Evolutionary conservation across 352 stramenopile genomes (phyloP).

Genomic region (Phytopythium montanum): DNA sequence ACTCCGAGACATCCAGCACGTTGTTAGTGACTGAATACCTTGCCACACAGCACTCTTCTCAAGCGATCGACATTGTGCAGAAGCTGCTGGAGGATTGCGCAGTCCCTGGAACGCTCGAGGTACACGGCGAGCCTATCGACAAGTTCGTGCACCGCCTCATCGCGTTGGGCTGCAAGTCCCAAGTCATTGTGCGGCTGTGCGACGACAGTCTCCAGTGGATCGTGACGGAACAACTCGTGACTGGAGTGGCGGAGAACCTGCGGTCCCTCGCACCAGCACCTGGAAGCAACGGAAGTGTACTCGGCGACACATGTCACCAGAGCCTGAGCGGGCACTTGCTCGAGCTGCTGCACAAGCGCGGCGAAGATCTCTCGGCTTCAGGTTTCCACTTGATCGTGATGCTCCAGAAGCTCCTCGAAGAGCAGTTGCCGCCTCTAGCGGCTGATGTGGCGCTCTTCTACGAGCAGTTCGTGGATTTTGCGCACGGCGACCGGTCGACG

Average conservation of each 20-base stretch:
- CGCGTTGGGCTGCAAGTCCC: slow-evolving; percentile 27
- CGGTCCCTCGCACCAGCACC: slow-evolving; percentile 2
- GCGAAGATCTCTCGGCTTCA: slow-evolving; percentile 31
- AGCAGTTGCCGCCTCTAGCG: neutral
- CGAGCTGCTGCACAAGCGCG: slow-evolving; percentile 25
- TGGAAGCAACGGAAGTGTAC: slow-evolving; percentile 11
- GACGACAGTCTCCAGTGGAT: slow-evolving; percentile 68
- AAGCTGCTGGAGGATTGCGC: slow-evolving; percentile 35
- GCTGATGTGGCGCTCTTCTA: slow-evolving; percentile 22
- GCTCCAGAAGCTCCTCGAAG: slow-evolving; percentile 27
- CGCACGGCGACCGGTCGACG: slow-evolving; percentile 16
- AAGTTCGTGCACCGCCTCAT: slow-evolving; percentile 16
- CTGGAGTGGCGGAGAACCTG: slow-evolving; percentile 23
- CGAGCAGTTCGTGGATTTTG: slow-evolving; percentile 32
- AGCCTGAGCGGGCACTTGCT: slow-evolving; percentile 20
- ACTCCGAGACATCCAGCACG: slow-evolving; percentile 7
- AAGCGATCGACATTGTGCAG: slow-evolving; percentile 47
- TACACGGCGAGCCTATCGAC: slow-evolving; percentile 3
- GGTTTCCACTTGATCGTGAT: slow-evolving; percentile 45
- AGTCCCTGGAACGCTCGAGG: neutral
- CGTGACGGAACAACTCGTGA: slow-evolving; percentile 45
- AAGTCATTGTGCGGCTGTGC: slow-evolving; percentile 29
- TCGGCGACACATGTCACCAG: neutral
- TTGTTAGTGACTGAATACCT: slow-evolving; percentile 43
- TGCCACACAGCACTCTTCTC: slow-evolving; percentile 24